phyloP scores from a whole-genome alignment of 2,329 filamentous ascomycete genomes.

The Neofusicoccum sp. region DNA sequence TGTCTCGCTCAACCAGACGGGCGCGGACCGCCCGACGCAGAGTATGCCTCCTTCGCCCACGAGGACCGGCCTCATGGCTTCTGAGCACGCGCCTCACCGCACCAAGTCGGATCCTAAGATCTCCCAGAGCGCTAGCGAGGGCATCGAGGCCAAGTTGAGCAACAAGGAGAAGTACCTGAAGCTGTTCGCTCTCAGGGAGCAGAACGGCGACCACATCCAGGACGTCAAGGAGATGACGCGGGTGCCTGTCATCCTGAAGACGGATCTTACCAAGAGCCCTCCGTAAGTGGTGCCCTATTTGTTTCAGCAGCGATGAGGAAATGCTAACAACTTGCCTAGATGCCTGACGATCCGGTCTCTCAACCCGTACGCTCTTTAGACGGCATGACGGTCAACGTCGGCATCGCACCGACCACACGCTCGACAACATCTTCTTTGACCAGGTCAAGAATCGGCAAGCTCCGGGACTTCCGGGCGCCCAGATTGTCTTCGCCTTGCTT shows the following conservation, averaged over 20 bases:
- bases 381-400: not conserved
- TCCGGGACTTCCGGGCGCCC: not conserved
- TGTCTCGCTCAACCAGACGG: slow-evolving; percentile 72
- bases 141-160: slow-evolving; percentile 75
- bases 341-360: slow-evolving; percentile 83
- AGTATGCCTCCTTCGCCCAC: slow-evolving; percentile 92
- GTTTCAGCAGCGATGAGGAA: not conserved
- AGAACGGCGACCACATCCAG: slow-evolving; percentile 95
- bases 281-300: slow-evolving; percentile 70
- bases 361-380: slow-evolving; percentile 71
- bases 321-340: slow-evolving; percentile 51
- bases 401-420: not conserved
- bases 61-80: slow-evolving; percentile 65
- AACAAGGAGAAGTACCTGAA: slow-evolving; percentile 97
- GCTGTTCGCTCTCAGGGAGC: slow-evolving; percentile 86
- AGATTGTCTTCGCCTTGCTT: slow-evolving; percentile 20
- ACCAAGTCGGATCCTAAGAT: slow-evolving; percentile 95
- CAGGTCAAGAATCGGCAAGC: not conserved
- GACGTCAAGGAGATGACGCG: slow-evolving; percentile 97
- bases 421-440: not conserved
- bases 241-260: slow-evolving; percentile 97
- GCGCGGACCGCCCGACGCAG: slow-evolving; percentile 80
- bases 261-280: slow-evolving; percentile 96
- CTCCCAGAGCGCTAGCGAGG: slow-evolving; percentile 65
- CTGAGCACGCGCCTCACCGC: slow-evolving; percentile 73